A percentile compares a stretch with the other conserved stretches of the same genome.
phyloP scores from a whole-genome alignment of 805 yeast species.

The Candida insectorum region DNA sequence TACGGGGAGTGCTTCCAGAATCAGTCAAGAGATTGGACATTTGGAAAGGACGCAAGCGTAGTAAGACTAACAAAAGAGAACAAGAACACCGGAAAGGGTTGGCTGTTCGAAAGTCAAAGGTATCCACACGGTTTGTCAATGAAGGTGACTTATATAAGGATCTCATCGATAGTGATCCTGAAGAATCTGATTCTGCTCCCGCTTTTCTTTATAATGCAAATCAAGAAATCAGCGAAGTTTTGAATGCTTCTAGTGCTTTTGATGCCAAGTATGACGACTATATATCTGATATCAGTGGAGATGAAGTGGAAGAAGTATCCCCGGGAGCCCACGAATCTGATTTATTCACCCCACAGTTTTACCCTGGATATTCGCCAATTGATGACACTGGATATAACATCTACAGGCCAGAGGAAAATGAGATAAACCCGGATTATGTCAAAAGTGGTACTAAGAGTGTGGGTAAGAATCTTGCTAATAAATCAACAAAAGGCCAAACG shows the following conservation, averaged over 20 bases:
- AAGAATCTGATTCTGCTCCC: slow-evolving; percentile 1
- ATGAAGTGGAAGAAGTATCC: slow-evolving; percentile 1
- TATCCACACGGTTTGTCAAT: slow-evolving; percentile 2
- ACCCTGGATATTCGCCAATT: too few relatives aligned
- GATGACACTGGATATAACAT: too few relatives aligned
- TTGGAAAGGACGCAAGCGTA: slow-evolving; percentile 15
- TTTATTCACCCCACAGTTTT: too few relatives aligned
- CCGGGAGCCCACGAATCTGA: too few relatives aligned
- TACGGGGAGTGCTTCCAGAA: slow-evolving; percentile 38
- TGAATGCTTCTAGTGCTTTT: slow-evolving; percentile 6
- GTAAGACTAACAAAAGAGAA: slow-evolving; percentile 2
- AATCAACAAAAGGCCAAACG: too few relatives aligned
- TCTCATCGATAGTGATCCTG: slow-evolving; percentile 5
- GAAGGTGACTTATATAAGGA: slow-evolving; percentile 10
- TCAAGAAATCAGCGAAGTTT: slow-evolving; percentile 1
- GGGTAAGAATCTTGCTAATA: too few relatives aligned
- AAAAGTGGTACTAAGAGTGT: too few relatives aligned
- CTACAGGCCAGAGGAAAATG: slow-evolving; percentile 5
- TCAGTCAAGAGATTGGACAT: slow-evolving; percentile 32
- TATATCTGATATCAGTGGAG: slow-evolving; percentile 5
- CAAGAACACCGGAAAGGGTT: slow-evolving; percentile 31
- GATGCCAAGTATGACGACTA: slow-evolving; percentile 10
- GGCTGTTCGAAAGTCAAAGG: slow-evolving; percentile 26
- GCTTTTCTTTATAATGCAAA: background rate
- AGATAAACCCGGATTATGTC: slow-evolving; percentile 8